phyloP scores from a whole-genome alignment of 129 eudicot genomes.

The Dittrichia graveolens region DNA sequence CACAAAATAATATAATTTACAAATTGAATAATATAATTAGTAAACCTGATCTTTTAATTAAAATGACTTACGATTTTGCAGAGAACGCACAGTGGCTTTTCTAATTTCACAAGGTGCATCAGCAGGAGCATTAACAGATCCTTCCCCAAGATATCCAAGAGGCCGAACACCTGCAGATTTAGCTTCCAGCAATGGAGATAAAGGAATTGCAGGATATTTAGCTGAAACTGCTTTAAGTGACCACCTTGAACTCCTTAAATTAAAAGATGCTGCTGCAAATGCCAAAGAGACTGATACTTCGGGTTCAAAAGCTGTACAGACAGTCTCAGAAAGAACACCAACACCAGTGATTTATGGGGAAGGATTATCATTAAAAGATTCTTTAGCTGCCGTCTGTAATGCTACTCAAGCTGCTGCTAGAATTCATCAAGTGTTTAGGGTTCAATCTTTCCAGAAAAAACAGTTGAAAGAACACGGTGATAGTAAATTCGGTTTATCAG shows the following conservation, averaged over 20 bases:
- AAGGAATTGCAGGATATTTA: slow-evolving; percentile 92
- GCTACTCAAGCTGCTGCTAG: slow-evolving; percentile 98
- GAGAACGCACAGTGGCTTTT: slow-evolving; percentile 83
- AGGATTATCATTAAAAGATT: slow-evolving; percentile 73
- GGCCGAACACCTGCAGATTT: slow-evolving; percentile 89
- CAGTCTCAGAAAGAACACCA: slow-evolving; percentile 65
- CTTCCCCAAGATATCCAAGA: slow-evolving; percentile 71
- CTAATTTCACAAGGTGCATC: slow-evolving; percentile 78
- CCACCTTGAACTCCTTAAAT: slow-evolving; percentile 56
- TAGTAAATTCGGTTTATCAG: slow-evolving; percentile 59
- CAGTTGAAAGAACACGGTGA: slow-evolving; percentile 64
- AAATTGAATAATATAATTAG: no score
- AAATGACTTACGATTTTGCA: slow-evolving; percentile 22
- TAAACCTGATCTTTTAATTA: no score
- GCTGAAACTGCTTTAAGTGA: slow-evolving; percentile 81
- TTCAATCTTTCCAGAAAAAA: slow-evolving; percentile 89
- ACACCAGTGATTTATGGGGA: slow-evolving; percentile 66
- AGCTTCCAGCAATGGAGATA: slow-evolving; percentile 87
- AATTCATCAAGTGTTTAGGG: slow-evolving; percentile 86
- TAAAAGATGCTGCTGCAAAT: slow-evolving; percentile 44
- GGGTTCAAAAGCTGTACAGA: slow-evolving; percentile 58
- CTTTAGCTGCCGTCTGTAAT: slow-evolving; percentile 93
- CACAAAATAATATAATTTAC: no score
- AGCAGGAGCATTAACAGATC: slow-evolving; percentile 92
- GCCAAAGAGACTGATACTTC: slow-evolving; percentile 40